A percentile compares a stretch with the other conserved stretches of the same genome.
Evolutionary conservation across 1,284 basidiomycete genomes (phyloP).

Genomic region (Marasmius fiardii): DNA sequence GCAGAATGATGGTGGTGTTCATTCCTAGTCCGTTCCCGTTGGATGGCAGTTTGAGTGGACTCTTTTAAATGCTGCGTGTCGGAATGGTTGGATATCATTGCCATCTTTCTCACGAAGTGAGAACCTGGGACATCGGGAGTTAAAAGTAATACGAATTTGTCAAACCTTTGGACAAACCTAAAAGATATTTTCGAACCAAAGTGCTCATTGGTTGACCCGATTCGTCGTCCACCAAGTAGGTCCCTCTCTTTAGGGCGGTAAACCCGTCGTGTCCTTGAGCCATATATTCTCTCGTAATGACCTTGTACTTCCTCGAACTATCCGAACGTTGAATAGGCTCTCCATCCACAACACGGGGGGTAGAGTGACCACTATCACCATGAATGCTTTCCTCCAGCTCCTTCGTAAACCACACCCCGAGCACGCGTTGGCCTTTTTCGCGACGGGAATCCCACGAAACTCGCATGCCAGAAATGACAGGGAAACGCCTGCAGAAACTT

Average conservation of each 20-base stretch:
- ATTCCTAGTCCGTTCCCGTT: constrained; percentile 35
- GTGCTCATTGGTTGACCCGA: constrained; percentile 78
- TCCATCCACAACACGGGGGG: constrained; percentile 40
- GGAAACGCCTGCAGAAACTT: constrained; percentile 67
- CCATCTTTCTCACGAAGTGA: constrained; percentile 63
- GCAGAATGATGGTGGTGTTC: constrained; percentile 22
- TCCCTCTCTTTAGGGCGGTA: constrained; percentile 59
- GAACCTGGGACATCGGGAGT: constrained; percentile 45
- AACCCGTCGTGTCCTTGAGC: constrained; percentile 83
- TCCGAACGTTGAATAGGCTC: constrained; percentile 54
- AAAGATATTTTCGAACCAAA: constrained; percentile 82
- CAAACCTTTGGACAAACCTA: constrained; percentile 50
- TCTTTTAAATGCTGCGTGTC: constrained; percentile 32
- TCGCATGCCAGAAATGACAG: constrained; percentile 82
- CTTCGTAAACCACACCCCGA: constrained; percentile 66
- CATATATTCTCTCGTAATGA: constrained; percentile 79
- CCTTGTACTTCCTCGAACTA: constrained; percentile 62
- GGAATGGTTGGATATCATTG: constrained; percentile 31
- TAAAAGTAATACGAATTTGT: not conserved
- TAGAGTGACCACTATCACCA: constrained; percentile 36
- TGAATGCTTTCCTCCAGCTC: constrained; percentile 41
- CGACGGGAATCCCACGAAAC: constrained; percentile 85
- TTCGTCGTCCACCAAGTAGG: constrained; percentile 83
- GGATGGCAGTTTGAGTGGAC: constrained; percentile 40
- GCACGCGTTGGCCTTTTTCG: constrained; percentile 67